Base-by-base conservation (phyloP, 1,284 basidiomycete species). In the Ustilago crameri region DNA sequence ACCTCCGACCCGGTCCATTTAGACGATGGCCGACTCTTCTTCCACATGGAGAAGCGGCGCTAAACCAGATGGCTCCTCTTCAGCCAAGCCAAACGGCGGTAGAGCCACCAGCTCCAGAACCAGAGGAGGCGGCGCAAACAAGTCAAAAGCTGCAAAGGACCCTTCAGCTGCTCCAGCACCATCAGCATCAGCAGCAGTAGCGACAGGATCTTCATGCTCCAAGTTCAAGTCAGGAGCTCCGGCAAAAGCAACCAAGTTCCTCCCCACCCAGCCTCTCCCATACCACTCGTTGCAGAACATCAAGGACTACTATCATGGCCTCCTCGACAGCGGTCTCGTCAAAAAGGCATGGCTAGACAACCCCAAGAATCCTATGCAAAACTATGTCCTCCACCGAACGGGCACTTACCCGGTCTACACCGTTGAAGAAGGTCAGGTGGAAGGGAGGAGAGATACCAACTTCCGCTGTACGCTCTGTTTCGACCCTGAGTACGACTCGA, bases 321-420 rank as follows among this genome's bases (percentile, higher is more conserved):
- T 71, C 20, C 43, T 75, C 48, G 56, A 70, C 20, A 67, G 62
- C 50, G 73, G 69, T 34, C 65, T 68, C 49, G 54, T 75, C 30
- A 71, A 75, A 23, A 66, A 64, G n/a, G 46, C 59, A 10, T 72
- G 68, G 68, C 51, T 79, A 44, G 77, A 79, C 17, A 76, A 81
- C 20, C 75, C 79, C 7, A 79, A 79, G 43, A 79, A 73, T 24
- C 65, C 78, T 17, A 56, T 81, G 20, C 67, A 62, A 12, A 67
- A 69, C 50, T 79, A 81, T 47, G 67, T 75, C 9, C 57, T 70
- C 9, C 55, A 65, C 41, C 68, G 69, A 9, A 66, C 67, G 24
- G 74, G 68, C 14, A 53, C 61, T 7, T 46, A 59, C 9, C 79
- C 79, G 20, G 54, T 64, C 38, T 79, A 65, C 32, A 35, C 47